Percentiles rank a stretch among this genome's conserved stretches.
These are phyloP conservation scores for Fusarium clavum DNA, from an alignment of 2,329 filamentous ascomycete species.

Conservation along the genomic window DNA sequence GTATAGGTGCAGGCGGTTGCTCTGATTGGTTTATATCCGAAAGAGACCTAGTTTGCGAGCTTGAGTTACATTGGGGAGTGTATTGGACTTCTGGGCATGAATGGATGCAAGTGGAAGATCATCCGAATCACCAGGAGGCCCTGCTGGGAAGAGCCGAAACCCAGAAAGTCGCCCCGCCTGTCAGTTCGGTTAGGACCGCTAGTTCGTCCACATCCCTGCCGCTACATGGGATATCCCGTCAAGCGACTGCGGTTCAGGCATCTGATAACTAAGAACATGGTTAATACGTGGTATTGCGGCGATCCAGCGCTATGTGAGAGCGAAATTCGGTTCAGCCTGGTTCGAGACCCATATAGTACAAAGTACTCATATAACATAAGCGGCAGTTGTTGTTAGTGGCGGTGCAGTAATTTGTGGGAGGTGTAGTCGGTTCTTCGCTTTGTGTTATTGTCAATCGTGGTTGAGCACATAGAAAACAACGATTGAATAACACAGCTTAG, in stretches of 20 bases:
- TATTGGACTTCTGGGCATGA: constrained; percentile 9
- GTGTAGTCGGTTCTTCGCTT: background rate
- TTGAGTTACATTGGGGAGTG: constrained; percentile 13
- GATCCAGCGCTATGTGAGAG: constrained; percentile 11
- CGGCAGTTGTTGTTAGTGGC: background rate
- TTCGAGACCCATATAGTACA: background rate
- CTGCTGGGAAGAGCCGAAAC: constrained; percentile 25
- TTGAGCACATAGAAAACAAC: background rate
- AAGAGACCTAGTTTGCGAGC: constrained; percentile 32
- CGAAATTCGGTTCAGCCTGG: constrained; percentile 6
- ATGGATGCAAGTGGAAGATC: constrained; percentile 30
- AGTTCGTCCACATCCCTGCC: constrained; percentile 33
- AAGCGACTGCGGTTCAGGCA: constrained; percentile 16
- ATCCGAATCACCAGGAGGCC: constrained; percentile 18
- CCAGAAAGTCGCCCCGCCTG: constrained; percentile 28
- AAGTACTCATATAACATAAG: background rate
- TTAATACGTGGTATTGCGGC: background rate
- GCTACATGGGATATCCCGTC: constrained; percentile 7
- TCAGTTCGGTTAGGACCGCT: constrained; percentile 41
- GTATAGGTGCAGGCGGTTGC: background rate
- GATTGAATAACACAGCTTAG: background rate
- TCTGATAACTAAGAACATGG: constrained; percentile 12
- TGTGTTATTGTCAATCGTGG: background rate
- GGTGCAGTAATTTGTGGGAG: background rate
- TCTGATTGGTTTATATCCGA: constrained; percentile 6